Evolutionary conservation across 2,329 filamentous ascomycete genomes (phyloP).

Genomic region (Penicillium verrucosum): DNA sequence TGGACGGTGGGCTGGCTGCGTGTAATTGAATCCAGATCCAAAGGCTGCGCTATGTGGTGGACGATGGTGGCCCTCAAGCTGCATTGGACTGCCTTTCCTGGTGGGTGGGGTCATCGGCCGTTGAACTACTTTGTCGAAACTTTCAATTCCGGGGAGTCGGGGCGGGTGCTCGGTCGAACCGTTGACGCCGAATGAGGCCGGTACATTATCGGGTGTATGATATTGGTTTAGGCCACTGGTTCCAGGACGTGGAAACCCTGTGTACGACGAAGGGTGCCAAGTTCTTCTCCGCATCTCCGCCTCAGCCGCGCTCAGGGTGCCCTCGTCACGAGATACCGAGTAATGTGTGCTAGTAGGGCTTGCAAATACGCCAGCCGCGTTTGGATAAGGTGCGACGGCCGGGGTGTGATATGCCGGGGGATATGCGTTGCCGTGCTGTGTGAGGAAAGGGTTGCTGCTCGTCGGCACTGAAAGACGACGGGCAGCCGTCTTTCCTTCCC

Average conservation of each 20-base stretch:
- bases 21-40: slow-evolving; percentile 36
- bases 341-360: slow-evolving; percentile 66
- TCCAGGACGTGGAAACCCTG: slow-evolving; percentile 60
- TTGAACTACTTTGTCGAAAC: slow-evolving; percentile 72
- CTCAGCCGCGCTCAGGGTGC: slow-evolving; percentile 51
- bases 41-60: slow-evolving; percentile 29
- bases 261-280: slow-evolving; percentile 75
- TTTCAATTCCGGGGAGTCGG: slow-evolving; percentile 84
- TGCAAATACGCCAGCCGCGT: slow-evolving; percentile 61
- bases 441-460: slow-evolving; percentile 69
- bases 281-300: slow-evolving; percentile 79
- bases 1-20: slow-evolving; percentile 35
- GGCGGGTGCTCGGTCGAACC: slow-evolving; percentile 56
- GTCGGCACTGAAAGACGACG: slow-evolving; percentile 82
- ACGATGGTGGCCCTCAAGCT: slow-evolving; percentile 58
- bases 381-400: slow-evolving; percentile 54
- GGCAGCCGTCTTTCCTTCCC: slow-evolving; percentile 64
- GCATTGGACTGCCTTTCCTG: slow-evolving; percentile 71
- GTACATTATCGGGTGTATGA: slow-evolving; percentile 63
- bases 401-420: slow-evolving; percentile 55
- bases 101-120: slow-evolving; percentile 61
- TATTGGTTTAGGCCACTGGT: slow-evolving; percentile 74
- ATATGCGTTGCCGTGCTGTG: slow-evolving; percentile 55
- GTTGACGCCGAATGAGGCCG: slow-evolving; percentile 54
- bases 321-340: slow-evolving; percentile 38